phyloP scores from a whole-genome alignment of 176 grass and related monocot genomes.

The Carex cristatella region DNA sequence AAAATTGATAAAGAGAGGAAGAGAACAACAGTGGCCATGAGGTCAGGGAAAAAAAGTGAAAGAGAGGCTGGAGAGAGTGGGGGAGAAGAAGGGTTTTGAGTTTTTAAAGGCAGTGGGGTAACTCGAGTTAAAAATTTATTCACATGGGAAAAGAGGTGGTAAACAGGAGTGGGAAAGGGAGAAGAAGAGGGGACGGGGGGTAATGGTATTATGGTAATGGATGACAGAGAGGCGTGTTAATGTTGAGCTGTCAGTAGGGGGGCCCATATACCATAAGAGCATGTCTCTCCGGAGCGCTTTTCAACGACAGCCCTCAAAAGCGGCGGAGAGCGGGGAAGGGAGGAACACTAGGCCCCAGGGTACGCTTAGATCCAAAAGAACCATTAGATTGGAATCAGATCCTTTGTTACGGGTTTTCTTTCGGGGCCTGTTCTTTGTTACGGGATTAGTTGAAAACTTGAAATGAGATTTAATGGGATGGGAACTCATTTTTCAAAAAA shows the following conservation, averaged over 20 bases:
- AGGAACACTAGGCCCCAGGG: not conserved
- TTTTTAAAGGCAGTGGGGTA: not conserved
- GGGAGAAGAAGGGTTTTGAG: conserved; percentile 1
- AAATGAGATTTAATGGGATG: no score
- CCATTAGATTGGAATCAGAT: not conserved
- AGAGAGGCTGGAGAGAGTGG: not conserved
- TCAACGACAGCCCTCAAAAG: conserved; percentile 17
- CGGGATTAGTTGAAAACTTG: no score
- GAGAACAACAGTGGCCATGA: not conserved
- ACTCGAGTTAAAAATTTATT: not conserved
- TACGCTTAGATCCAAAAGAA: not conserved
- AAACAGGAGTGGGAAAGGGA: not conserved
- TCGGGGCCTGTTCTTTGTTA: no score
- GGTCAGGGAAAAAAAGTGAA: not conserved
- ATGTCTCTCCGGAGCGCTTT: conserved; percentile 19
- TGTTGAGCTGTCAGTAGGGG: not conserved
- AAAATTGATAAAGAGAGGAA: not conserved
- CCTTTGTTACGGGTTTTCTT: not conserved
- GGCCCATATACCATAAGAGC: conserved; percentile 7
- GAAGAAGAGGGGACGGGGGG: not conserved
- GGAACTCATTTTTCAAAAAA: no score
- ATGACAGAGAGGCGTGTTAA: conserved; percentile 22
- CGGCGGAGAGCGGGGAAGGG: not conserved
- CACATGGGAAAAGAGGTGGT: not conserved
- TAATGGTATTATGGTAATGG: conserved; percentile 10